A percentile compares a stretch with the other conserved stretches of the same genome.
These are phyloP conservation scores for Scheffersomyces quercinus DNA, from an alignment of 1,139 yeast species.

Conservation along the genomic window DNA sequence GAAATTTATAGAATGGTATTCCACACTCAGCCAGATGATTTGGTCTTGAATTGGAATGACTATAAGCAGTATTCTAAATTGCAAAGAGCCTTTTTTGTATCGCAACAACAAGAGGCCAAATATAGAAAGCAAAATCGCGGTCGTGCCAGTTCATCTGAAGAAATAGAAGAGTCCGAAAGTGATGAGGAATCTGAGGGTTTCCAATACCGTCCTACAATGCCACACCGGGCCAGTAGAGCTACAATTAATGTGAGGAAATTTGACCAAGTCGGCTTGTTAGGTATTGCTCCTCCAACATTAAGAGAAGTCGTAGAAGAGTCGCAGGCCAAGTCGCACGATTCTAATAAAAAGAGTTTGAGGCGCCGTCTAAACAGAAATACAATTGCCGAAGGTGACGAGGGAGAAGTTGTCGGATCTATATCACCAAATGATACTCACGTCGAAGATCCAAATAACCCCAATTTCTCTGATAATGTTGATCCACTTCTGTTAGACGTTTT, in stretches of 20 bases:
- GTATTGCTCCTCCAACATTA: slow-evolving; percentile 35
- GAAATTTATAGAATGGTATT: slow-evolving; percentile 79
- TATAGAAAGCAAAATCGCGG: slow-evolving; percentile 21
- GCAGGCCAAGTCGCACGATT: slow-evolving; percentile 2
- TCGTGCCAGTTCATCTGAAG: slow-evolving; percentile 9
- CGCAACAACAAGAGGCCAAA: slow-evolving; percentile 46
- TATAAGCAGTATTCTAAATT: slow-evolving; percentile 70
- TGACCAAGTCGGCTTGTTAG: slow-evolving; percentile 38
- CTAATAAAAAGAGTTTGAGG: slow-evolving; percentile 11
- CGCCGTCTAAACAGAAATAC: slow-evolving; percentile 6
- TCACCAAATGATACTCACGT: neutral
- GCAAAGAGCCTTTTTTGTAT: slow-evolving; percentile 53
- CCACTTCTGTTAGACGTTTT: neutral
- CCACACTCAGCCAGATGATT: slow-evolving; percentile 93
- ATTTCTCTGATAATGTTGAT: neutral
- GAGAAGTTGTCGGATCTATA: neutral
- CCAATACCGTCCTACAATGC: slow-evolving; percentile 9
- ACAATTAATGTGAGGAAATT: slow-evolving; percentile 27
- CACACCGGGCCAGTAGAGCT: slow-evolving; percentile 21
- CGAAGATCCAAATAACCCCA: neutral
- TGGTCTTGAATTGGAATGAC: slow-evolving; percentile 84
- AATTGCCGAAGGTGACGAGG: slow-evolving; percentile 2
- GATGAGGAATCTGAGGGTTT: slow-evolving; percentile 11
- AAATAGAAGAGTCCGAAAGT: slow-evolving; percentile 12
- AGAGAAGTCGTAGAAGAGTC: slow-evolving; percentile 7